Percentiles rank a stretch among this genome's conserved stretches.
These are phyloP conservation scores for Sphenostylis stenocarpa DNA, from an alignment of 306 rosid species.

Conservation along the genomic window DNA sequence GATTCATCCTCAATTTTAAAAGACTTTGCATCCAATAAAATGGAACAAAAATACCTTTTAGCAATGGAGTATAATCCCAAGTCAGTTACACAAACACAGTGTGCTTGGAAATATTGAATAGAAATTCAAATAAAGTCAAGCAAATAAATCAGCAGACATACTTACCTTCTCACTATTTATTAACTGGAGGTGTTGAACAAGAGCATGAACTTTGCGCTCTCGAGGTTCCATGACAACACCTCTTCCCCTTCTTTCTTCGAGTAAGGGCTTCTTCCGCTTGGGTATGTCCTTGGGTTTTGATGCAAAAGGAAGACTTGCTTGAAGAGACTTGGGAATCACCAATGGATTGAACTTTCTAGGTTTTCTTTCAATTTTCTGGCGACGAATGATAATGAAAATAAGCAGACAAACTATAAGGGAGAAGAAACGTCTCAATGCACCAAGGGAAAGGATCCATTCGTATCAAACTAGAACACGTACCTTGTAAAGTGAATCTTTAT, in stretches of 20 bases:
- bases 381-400: background rate
- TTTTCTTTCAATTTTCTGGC: conserved; percentile 80
- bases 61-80: background rate
- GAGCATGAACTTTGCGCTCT: conserved; percentile 62
- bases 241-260: conserved; percentile 69
- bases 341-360: conserved; percentile 74
- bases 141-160: conserved; percentile 9
- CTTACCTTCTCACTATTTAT: conserved; percentile 67
- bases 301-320: conserved; percentile 67
- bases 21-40: background rate
- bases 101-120: background rate
- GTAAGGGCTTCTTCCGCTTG: conserved; percentile 43
- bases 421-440: background rate
- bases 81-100: background rate
- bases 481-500: conserved; percentile 91
- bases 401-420: background rate
- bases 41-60: background rate
- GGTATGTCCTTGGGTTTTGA: conserved; percentile 74
- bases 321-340: conserved; percentile 80
- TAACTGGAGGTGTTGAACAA: conserved; percentile 66
- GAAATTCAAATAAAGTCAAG: background rate
- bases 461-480: conserved; percentile 42
- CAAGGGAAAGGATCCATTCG: background rate
- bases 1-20: background rate
- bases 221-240: conserved; percentile 77